These are phyloP conservation scores for Boechera stricta DNA, from an alignment of 345 rosid species.

Conservation along the genomic window DNA sequence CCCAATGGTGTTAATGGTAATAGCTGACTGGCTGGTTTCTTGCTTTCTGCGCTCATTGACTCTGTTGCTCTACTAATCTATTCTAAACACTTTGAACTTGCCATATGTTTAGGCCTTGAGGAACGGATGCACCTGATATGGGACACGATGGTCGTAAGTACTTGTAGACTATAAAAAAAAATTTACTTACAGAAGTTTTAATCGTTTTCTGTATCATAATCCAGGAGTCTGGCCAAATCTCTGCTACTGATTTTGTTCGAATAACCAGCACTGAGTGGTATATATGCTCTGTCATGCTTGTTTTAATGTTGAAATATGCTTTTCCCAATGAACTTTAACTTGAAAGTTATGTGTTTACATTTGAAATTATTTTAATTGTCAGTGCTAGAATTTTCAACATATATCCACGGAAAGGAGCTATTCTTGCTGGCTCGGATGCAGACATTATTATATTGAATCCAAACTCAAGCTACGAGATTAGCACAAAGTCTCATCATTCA, in stretches of 20 bases:
- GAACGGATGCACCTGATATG: slow-evolving; percentile 98
- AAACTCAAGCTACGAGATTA: slow-evolving; percentile 75
- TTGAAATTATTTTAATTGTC: slow-evolving; percentile 18
- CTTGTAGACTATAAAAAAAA: not conserved
- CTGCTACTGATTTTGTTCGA: slow-evolving; percentile 71
- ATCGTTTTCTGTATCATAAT: slow-evolving; percentile 21
- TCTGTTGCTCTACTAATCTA: not conserved
- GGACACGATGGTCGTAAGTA: slow-evolving; percentile 97
- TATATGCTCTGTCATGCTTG: slow-evolving; percentile 29
- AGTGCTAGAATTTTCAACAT: slow-evolving; percentile 94
- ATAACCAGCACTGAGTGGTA: slow-evolving; percentile 88
- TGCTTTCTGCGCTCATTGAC: slow-evolving; percentile 23
- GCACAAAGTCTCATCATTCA: slow-evolving; percentile 79
- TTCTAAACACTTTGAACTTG: slow-evolving; percentile 13
- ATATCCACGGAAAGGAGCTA: slow-evolving; percentile 94
- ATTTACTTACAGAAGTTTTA: not conserved
- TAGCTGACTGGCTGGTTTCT: slow-evolving; percentile 30
- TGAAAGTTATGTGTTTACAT: not conserved
- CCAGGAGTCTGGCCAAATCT: slow-evolving; percentile 80
- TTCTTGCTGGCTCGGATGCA: slow-evolving; percentile 94
- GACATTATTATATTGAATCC: slow-evolving; percentile 93
- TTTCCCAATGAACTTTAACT: not conserved
- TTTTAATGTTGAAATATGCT: not conserved
- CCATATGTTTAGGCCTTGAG: slow-evolving; percentile 68
- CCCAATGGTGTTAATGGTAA: slow-evolving; percentile 97